Percentiles rank a stretch among this genome's conserved stretches.
Evolutionary conservation across 139 green algal species (phyloP).

Genomic region (Mesotaenium endlicherianum): DNA sequence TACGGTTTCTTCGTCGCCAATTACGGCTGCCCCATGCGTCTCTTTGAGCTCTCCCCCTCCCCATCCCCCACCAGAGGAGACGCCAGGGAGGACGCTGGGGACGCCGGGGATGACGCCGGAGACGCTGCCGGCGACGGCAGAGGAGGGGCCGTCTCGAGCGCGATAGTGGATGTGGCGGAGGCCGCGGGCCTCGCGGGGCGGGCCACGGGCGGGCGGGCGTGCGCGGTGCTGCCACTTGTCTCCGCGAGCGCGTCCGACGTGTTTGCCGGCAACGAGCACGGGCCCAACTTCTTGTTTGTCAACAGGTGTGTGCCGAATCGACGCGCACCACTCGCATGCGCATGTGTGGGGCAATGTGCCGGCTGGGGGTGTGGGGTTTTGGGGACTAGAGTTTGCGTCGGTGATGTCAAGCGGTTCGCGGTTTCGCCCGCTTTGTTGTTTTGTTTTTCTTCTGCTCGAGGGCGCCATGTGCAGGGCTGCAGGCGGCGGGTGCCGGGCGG

Average conservation of each 20-base stretch:
- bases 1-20: conserved; percentile 51
- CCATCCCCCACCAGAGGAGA: background rate
- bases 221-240: background rate
- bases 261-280: conserved; percentile 43
- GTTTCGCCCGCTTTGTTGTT: no score
- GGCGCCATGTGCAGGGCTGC: no score
- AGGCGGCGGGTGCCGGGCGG: no score
- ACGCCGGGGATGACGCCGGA: background rate
- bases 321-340: no score
- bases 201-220: background rate
- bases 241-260: background rate
- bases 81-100: background rate
- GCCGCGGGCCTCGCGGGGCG: background rate
- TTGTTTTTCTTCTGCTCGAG: no score
- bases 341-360: no score
- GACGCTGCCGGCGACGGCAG: background rate
- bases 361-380: no score
- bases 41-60: conserved; percentile 8
- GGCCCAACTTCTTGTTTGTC: conserved; percentile 49
- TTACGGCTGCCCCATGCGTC: conserved; percentile 39
- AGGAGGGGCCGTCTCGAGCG: no score
- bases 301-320: conserved; percentile 23
- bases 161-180: conserved; percentile 7
- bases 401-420: no score
- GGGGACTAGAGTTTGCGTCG: no score